phyloP scores from a whole-genome alignment of 148 eudicot species.

The Rhododendron mucronatum region DNA sequence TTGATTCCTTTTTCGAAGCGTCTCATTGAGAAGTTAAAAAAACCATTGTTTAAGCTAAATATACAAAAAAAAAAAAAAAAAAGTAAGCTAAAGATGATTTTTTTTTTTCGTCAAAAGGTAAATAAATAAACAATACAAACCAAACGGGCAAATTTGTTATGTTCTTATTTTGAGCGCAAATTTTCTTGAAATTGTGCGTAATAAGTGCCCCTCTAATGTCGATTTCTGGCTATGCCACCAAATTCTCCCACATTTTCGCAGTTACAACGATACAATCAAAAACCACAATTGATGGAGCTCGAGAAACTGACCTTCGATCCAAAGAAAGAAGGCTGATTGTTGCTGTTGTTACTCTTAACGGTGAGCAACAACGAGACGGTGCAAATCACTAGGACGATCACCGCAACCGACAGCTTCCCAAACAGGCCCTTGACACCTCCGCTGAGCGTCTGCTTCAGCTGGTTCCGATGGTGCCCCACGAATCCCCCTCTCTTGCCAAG shows the following conservation, averaged over 20 bases:
- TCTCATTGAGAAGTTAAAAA: background rate
- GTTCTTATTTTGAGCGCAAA: background rate
- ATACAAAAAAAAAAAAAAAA: too few relatives aligned
- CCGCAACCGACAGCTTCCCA: conserved; percentile 49
- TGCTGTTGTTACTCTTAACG: conserved; percentile 19
- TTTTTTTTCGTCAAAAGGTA: background rate
- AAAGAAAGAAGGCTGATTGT: conserved; percentile 17
- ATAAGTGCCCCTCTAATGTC: background rate
- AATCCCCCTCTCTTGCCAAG: conserved; percentile 8
- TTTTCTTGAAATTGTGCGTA: background rate
- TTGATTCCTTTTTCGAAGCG: background rate
- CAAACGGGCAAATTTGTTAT: background rate
- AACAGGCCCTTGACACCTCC: conserved; percentile 49
- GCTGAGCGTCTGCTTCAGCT: conserved; percentile 47
- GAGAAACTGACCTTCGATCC: conserved; percentile 36
- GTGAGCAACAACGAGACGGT: conserved; percentile 49
- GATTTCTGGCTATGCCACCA: background rate
- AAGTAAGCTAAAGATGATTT: background rate
- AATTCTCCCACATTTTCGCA: background rate
- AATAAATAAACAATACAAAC: background rate
- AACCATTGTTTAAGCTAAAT: too few relatives aligned
- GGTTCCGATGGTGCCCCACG: conserved; percentile 35
- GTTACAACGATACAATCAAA: background rate
- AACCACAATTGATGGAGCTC: background rate
- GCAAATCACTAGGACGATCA: conserved; percentile 51